Evolutionary conservation across 108 stramenopile genomes (phyloP), one percentile per base, ranked within the genome.

Genomic region (Pseudonitzschia pungens): DNA sequence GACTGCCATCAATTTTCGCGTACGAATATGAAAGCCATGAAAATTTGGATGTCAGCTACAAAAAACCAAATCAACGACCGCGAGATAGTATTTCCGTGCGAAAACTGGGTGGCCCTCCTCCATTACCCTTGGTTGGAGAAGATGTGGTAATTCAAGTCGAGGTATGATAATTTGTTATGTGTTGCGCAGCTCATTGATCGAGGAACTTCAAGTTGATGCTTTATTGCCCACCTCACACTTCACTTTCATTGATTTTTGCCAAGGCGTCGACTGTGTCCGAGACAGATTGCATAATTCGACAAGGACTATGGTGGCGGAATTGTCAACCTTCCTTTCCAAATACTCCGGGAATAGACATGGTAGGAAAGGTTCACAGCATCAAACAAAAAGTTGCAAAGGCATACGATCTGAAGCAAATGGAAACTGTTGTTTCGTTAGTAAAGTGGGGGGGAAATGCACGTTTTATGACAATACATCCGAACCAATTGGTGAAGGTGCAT

Each of bases 401-500:
- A n/a, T 77, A 60, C 52, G 70, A 65, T 15, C 57, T 87, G 9
- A 33, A 76, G 15, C 68, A 55, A 24, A 80, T 84, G 24, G 77
- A 93, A 58, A 80, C 84, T 41, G 90, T 93, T 22, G 77, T 89
- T 12, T 83, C 87, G 27, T 63, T 77, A 18, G 68, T 72, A 4
- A 78, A 64, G 44, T 76, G 76, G 69, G 92, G 92, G 26, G 92
- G 92, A 0, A 93, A 91, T 65, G 75, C 87, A 44, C 73, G 89
- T 26, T 93, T 81, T 69, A 69, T 84, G 24, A 79, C 72, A 31
- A 63, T 89, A 21, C 76, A 82, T 44, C 84, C 81, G 0, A 69
- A 68, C 18, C 68, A 86, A 24, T 69, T 91, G 27, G 77, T 88
- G 59, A 86, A 88, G 64, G 83, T 91, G 33, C 79, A 90, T 2